Percentiles rank a stretch among this genome's conserved stretches.
phyloP scores from a whole-genome alignment of 2,329 filamentous ascomycete genomes.

The Bertia moriformis region DNA sequence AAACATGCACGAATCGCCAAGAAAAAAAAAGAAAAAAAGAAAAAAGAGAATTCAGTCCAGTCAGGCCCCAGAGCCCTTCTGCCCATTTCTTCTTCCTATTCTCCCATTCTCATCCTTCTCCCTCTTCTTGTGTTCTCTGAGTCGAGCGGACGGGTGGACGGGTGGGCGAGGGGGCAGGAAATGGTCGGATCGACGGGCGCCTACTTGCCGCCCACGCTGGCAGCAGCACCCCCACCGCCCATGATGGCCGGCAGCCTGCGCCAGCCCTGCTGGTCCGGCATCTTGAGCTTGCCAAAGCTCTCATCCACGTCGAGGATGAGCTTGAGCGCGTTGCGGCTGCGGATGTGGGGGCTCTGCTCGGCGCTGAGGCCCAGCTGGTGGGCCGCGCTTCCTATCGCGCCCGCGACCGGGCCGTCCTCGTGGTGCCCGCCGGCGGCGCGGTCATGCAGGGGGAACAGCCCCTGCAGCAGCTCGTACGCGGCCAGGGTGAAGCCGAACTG shows the following conservation, averaged over 20 bases:
- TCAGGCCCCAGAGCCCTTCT: too few species aligned
- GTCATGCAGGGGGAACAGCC: conserved; percentile 52
- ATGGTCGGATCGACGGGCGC: not conserved
- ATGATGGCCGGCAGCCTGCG: conserved; percentile 34
- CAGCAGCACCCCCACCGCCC: conserved; percentile 22
- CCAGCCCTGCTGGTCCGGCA: conserved; percentile 40
- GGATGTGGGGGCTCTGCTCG: conserved; percentile 32
- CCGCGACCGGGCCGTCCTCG: conserved; percentile 47
- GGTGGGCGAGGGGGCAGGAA: too few species aligned
- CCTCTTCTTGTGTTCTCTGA: too few species aligned
- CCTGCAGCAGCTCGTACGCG: conserved; percentile 84
- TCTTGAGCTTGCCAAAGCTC: conserved; percentile 67
- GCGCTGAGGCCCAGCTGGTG: conserved; percentile 39
- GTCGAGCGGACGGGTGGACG: too few species aligned
- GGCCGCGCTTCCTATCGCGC: too few species aligned
- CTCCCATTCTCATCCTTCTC: too few species aligned
- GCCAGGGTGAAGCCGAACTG: conserved; percentile 97
- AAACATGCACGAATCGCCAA: too few species aligned
- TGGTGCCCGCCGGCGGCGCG: conserved; percentile 41
- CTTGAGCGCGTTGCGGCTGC: conserved; percentile 82
- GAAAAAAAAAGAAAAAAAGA: too few species aligned
- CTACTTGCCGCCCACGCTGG: not conserved
- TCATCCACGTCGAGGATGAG: conserved; percentile 88
- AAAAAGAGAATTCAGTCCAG: too few species aligned
- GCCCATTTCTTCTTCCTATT: too few species aligned